These are phyloP conservation scores for Komagataella phaffii DNA, from an alignment of 805 yeast species.

Conservation along the genomic window DNA sequence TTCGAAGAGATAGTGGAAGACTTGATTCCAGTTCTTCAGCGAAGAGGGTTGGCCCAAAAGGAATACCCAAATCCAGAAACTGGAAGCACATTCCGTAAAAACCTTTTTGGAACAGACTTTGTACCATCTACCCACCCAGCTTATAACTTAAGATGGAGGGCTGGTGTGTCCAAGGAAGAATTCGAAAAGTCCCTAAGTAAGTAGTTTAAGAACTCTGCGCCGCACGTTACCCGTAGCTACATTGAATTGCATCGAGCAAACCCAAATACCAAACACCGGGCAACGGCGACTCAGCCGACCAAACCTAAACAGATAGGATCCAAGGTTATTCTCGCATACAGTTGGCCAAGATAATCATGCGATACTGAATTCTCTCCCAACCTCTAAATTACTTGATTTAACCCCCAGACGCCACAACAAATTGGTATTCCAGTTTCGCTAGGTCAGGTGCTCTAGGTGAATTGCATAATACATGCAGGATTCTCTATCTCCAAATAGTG, in stretches of 20 bases:
- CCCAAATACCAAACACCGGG: background rate
- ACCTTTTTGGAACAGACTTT: conserved; percentile 13
- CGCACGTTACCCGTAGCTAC: background rate
- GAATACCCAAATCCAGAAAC: conserved; percentile 13
- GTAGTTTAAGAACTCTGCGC: background rate
- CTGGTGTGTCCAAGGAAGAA: conserved; percentile 1
- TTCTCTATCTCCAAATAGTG: background rate
- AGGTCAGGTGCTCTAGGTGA: background rate
- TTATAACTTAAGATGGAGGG: conserved; percentile 4
- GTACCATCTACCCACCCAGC: conserved; percentile 7
- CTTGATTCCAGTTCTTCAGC: conserved; percentile 16
- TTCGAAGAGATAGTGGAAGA: conserved; percentile 23
- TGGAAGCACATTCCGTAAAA: conserved; percentile 14
- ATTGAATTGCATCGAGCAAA: background rate
- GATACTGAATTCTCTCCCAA: background rate
- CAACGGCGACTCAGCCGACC: background rate
- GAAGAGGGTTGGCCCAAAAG: conserved; percentile 16
- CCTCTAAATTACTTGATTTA: background rate
- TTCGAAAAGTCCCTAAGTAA: background rate
- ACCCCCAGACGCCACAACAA: background rate
- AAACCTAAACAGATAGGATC: too few relatives aligned
- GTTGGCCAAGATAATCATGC: background rate
- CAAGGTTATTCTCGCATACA: background rate
- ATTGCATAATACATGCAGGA: background rate
- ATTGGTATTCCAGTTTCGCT: background rate